Evolutionary conservation across 208 protist species (phyloP).

Genomic region (Tritrichomonas foetus): DNA sequence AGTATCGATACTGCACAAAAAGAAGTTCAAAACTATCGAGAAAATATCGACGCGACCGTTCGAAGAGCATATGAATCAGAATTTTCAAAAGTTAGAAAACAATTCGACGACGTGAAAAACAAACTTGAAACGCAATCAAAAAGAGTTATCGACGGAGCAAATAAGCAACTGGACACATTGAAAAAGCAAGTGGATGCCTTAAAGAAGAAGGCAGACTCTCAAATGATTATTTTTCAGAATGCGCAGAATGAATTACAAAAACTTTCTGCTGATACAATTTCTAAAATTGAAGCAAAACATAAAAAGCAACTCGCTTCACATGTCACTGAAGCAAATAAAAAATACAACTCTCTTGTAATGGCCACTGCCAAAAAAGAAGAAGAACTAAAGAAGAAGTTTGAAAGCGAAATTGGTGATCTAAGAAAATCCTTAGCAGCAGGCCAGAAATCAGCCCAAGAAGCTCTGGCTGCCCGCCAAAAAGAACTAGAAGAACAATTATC

Average conservation of each 20-base stretch:
- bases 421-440: neutral
- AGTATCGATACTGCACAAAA: neutral
- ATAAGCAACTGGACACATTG: neutral
- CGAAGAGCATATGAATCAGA: neutral
- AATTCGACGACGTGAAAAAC: neutral
- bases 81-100: neutral
- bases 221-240: neutral
- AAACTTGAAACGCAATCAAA: neutral
- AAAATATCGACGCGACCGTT: neutral
- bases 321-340: conserved; percentile 27
- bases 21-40: neutral
- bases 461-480: neutral
- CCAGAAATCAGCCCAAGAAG: neutral
- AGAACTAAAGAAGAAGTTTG: neutral
- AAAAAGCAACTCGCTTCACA: neutral
- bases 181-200: neutral
- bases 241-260: neutral
- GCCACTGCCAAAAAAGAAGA: neutral
- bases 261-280: neutral
- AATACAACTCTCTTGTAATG: conserved; percentile 7
- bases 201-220: neutral
- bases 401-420: neutral
- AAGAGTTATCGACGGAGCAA: neutral
- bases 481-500: neutral
- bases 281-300: conserved; percentile 17